Conservation (phyloP, 2,329 filamentous ascomycete genomes). For the Macroventuria anomochaeta region DNA sequence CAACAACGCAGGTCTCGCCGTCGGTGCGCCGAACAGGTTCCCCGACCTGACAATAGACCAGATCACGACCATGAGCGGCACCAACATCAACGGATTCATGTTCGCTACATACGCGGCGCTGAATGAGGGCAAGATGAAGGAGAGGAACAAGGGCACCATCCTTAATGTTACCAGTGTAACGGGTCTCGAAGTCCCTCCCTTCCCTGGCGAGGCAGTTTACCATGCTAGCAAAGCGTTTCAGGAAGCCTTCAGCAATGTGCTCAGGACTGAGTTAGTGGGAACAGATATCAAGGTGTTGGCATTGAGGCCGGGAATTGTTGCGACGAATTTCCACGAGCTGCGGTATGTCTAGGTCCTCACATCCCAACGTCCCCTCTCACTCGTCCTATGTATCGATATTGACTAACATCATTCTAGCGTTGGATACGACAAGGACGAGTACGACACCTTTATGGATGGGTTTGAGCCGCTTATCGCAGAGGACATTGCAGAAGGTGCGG, state of each 20-base stretch:
- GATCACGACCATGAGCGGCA: conserved; percentile 55
- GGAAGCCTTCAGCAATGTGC: conserved; percentile 58
- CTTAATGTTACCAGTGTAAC: conserved; percentile 59
- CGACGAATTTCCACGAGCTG: conserved; percentile 57
- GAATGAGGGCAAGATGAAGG: conserved; percentile 52
- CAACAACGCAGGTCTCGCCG: conserved; percentile 58
- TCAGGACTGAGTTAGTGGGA: conserved; percentile 56
- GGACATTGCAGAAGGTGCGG: conserved; percentile 53
- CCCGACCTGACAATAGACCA: conserved; percentile 51
- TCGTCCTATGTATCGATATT: background rate
- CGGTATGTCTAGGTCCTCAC: conserved; percentile 8
- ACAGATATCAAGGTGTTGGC: conserved; percentile 58
- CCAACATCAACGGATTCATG: conserved; percentile 59
- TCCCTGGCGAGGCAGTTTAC: conserved; percentile 58
- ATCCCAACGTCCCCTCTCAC: background rate
- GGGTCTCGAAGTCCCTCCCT: conserved; percentile 56
- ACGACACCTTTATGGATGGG: conserved; percentile 55
- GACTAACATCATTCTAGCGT: conserved; percentile 29
- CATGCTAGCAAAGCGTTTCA: conserved; percentile 57
- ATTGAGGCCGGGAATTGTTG: conserved; percentile 56
- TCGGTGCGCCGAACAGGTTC: conserved; percentile 55
- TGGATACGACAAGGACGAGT: conserved; percentile 52
- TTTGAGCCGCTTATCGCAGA: conserved; percentile 54
- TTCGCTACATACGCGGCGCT: conserved; percentile 55
- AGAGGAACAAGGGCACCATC: conserved; percentile 53